phyloP scores from a whole-genome alignment of 176 grass and related monocot species.

The Rhipidocladum racemiflorum region DNA sequence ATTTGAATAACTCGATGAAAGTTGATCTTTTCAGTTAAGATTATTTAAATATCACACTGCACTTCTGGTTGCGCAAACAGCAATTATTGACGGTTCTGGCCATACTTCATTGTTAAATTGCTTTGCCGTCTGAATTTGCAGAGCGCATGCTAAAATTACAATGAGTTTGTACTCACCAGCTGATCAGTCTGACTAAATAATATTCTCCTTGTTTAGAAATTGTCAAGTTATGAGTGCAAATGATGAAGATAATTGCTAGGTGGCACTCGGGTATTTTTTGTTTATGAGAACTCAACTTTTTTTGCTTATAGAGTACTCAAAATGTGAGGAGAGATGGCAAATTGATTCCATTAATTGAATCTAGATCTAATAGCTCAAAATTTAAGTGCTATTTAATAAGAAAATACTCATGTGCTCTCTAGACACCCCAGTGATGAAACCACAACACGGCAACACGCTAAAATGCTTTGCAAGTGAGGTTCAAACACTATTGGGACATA shows the following conservation, averaged over 20 bases:
- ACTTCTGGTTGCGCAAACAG: background rate
- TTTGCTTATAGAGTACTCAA: too few relatives aligned
- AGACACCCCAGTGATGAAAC: too few relatives aligned
- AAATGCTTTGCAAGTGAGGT: background rate
- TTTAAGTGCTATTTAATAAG: too few relatives aligned
- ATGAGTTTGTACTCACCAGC: background rate
- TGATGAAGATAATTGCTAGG: too few relatives aligned
- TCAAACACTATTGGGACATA: background rate
- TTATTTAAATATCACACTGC: background rate
- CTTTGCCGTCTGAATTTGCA: background rate
- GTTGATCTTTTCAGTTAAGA: background rate
- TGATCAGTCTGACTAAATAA: background rate
- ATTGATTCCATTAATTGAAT: too few relatives aligned
- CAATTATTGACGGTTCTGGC: background rate
- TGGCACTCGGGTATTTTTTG: too few relatives aligned
- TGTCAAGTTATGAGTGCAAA: background rate
- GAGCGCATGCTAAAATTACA: too few relatives aligned
- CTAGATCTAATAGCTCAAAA: too few relatives aligned
- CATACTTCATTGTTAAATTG: background rate
- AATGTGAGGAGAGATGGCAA: too few relatives aligned
- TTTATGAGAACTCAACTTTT: too few relatives aligned
- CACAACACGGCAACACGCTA: background rate
- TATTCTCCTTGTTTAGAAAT: background rate
- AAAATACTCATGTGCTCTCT: too few relatives aligned
- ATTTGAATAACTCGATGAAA: background rate